phyloP scores from a whole-genome alignment of 805 yeast genomes.

The Candida schatavii region DNA sequence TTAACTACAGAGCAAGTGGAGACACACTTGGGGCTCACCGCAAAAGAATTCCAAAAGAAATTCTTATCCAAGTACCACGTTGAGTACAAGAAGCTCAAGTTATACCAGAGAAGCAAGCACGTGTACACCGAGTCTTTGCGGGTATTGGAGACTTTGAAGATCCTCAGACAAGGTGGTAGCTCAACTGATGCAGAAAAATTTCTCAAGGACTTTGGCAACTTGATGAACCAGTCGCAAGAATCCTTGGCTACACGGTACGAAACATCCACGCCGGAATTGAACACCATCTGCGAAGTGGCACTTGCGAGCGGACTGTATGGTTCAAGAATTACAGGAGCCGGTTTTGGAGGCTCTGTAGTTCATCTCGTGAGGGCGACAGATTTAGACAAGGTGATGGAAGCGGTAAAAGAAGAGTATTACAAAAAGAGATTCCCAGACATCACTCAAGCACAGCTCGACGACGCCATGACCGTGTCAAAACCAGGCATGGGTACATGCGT shows the following conservation, averaged over 20 bases:
- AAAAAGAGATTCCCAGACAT: slow-evolving; percentile 46
- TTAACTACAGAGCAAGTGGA: slow-evolving; percentile 51
- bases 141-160: slow-evolving; percentile 48
- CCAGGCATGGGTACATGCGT: slow-evolving; percentile 54
- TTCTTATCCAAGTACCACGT: slow-evolving; percentile 57
- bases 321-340: slow-evolving; percentile 76
- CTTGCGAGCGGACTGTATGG: slow-evolving; percentile 56
- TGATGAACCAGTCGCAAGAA: slow-evolving; percentile 59
- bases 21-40: slow-evolving; percentile 36
- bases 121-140: slow-evolving; percentile 61
- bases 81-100: slow-evolving; percentile 50
- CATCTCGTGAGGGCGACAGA: slow-evolving; percentile 52
- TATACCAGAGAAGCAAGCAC: slow-evolving; percentile 59
- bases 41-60: slow-evolving; percentile 39
- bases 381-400: slow-evolving; percentile 33
- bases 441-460: slow-evolving; percentile 41
- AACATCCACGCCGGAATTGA: slow-evolving; percentile 56
- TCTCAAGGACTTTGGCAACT: slow-evolving; percentile 44
- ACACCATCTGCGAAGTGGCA: slow-evolving; percentile 54
- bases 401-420: slow-evolving; percentile 53
- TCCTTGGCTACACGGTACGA: slow-evolving; percentile 49
- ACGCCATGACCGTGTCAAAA: slow-evolving; percentile 53
- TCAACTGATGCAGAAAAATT: slow-evolving; percentile 29
- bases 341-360: slow-evolving; percentile 76
- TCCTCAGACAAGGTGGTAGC: slow-evolving; percentile 25